Percentiles rank a stretch among this genome's conserved stretches.
phyloP scores from a whole-genome alignment of 805 yeast genomes.

The Teunomyces kruisii region DNA sequence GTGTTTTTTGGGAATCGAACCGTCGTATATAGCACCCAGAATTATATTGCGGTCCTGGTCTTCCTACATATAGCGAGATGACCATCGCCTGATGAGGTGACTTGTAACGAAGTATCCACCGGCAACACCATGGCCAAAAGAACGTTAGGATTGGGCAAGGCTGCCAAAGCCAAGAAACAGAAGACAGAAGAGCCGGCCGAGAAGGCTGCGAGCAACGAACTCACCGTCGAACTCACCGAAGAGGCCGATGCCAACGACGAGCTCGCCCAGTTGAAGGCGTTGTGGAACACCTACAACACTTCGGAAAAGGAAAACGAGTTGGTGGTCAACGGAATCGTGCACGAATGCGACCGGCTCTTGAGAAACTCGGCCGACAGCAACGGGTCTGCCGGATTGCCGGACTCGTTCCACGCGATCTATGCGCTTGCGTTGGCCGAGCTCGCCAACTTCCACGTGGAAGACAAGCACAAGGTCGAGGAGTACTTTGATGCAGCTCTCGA shows the following conservation, averaged over 20 bases:
- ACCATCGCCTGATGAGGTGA: conserved; percentile 4
- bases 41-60: neutral
- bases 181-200: conserved; percentile 17
- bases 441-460: conserved; percentile 54
- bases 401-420: conserved; percentile 69
- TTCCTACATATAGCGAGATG: conserved; percentile 1
- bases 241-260: conserved; percentile 77
- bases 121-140: conserved; percentile 21
- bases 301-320: conserved; percentile 62
- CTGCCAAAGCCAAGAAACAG: conserved; percentile 27
- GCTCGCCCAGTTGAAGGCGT: conserved; percentile 68
- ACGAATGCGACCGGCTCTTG: conserved; percentile 83
- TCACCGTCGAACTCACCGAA: conserved; percentile 64
- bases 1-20: too few relatives aligned
- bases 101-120: neutral
- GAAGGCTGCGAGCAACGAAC: conserved; percentile 20
- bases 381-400: conserved; percentile 28
- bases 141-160: conserved; percentile 40
- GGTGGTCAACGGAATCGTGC: conserved; percentile 80
- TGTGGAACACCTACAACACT: conserved; percentile 63
- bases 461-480: conserved; percentile 46
- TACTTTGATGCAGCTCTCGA: conserved; percentile 74
- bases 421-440: conserved; percentile 69
- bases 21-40: too few relatives aligned
- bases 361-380: conserved; percentile 36